These are phyloP conservation scores for Entomortierella parvispora DNA, from an alignment of 192 early-diverging fungal genomes.

Conservation along the genomic window DNA sequence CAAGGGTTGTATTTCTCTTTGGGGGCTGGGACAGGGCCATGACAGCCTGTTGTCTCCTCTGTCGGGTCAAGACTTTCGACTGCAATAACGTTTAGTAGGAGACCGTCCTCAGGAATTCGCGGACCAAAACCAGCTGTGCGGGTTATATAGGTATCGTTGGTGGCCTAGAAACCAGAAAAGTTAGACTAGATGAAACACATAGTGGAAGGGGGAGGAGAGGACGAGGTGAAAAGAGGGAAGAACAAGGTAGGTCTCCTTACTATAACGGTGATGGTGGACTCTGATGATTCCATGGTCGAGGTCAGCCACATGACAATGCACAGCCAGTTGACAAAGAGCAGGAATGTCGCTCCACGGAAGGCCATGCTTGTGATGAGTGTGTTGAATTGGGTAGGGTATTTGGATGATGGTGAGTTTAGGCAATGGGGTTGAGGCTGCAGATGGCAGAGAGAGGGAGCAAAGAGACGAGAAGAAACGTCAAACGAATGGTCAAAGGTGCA, in stretches of 20 bases:
- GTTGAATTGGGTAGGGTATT: not conserved
- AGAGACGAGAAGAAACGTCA: not conserved
- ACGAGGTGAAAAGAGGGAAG: not conserved
- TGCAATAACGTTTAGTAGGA: slow-evolving; percentile 71
- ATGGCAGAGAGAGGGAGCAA: not conserved
- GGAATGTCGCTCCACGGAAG: slow-evolving; percentile 27
- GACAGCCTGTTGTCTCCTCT: slow-evolving; percentile 68
- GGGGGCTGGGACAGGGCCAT: slow-evolving; percentile 33
- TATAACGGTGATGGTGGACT: slow-evolving; percentile 38
- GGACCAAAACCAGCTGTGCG: slow-evolving; percentile 89
- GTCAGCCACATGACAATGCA: slow-evolving; percentile 37
- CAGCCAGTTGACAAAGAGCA: slow-evolving; percentile 45
- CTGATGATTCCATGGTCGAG: slow-evolving; percentile 36
- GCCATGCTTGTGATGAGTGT: slow-evolving; percentile 14
- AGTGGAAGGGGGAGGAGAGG: not conserved
- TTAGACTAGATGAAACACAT: not conserved
- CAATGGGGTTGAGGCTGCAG: not conserved
- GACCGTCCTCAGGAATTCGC: slow-evolving; percentile 73
- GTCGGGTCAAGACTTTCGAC: slow-evolving; percentile 58
- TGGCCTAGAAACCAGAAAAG: slow-evolving; percentile 44
- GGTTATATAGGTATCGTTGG: slow-evolving; percentile 66
- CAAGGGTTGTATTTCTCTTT: slow-evolving; percentile 61
- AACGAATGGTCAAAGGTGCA: not conserved
- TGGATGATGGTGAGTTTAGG: not conserved
- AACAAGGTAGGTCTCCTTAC: slow-evolving; percentile 1